phyloP scores from a whole-genome alignment of 1,284 basidiomycete species.

The Melampsora larici-populina region DNA sequence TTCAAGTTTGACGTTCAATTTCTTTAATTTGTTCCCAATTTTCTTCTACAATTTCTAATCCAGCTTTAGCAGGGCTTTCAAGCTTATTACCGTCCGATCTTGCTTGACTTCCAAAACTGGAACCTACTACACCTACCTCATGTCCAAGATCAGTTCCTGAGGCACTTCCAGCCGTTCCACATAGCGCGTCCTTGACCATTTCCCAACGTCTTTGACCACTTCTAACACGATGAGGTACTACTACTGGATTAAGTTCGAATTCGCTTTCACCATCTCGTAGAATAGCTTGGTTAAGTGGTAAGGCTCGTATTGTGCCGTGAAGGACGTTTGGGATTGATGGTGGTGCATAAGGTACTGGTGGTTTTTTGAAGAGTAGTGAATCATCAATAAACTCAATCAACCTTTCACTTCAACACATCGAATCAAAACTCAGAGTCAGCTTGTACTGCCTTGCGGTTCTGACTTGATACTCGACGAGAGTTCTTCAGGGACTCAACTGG shows the following conservation, averaged over 20 bases:
- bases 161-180: slow-evolving; percentile 24
- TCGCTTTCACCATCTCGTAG: slow-evolving; percentile 26
- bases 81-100: not conserved
- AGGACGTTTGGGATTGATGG: not conserved
- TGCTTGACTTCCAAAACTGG: slow-evolving; percentile 11
- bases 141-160: not conserved
- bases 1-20: slow-evolving; percentile 8
- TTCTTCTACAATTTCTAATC: slow-evolving; percentile 30
- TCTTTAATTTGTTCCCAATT: slow-evolving; percentile 29
- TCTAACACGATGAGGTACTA: not conserved
- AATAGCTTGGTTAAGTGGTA: slow-evolving; percentile 27
- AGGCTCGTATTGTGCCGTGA: slow-evolving; percentile 5
- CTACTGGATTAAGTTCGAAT: slow-evolving; percentile 27
- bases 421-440: not conserved
- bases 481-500: slow-evolving; percentile 11
- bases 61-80: slow-evolving; percentile 20
- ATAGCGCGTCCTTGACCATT: slow-evolving; percentile 29
- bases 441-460: not conserved
- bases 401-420: slow-evolving; percentile 14
- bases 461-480: no score
- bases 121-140: not conserved
- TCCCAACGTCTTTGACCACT: slow-evolving; percentile 24
- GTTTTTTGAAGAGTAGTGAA: slow-evolving; percentile 30
- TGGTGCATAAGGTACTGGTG: slow-evolving; percentile 19
- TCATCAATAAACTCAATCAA: slow-evolving; percentile 41